These are phyloP conservation scores for Pulveroboletus frians DNA, from an alignment of 768 basidiomycete species.

Conservation along the genomic window DNA sequence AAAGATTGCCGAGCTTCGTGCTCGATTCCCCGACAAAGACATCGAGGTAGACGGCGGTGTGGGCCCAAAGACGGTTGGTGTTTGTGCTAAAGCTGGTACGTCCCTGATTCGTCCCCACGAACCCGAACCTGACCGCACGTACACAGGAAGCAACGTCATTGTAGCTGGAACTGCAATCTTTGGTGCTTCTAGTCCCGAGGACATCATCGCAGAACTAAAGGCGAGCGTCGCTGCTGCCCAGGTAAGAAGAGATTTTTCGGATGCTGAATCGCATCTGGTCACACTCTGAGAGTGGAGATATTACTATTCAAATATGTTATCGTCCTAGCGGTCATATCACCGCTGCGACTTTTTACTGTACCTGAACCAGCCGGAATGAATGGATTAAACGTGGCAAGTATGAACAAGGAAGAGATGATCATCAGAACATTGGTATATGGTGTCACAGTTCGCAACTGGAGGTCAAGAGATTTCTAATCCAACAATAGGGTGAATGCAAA, in stretches of 20 bases:
- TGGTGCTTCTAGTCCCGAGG: conserved; percentile 67
- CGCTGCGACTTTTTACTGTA: conserved; percentile 2
- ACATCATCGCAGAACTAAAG: conserved; percentile 72
- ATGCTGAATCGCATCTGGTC: not conserved
- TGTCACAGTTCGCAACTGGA: conserved; percentile 23
- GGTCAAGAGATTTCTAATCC: conserved; percentile 27
- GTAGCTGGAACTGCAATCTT: conserved; percentile 98
- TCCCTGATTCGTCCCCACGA: not conserved
- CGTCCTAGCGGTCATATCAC: conserved; percentile 15
- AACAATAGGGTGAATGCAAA: conserved; percentile 27
- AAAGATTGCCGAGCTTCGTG: conserved; percentile 87
- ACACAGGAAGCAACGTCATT: conserved; percentile 90
- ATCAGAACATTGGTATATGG: conserved; percentile 29
- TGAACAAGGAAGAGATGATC: conserved; percentile 22
- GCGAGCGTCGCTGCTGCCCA: conserved; percentile 65
- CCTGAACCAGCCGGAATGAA: conserved; percentile 16
- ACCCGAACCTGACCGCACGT: not conserved
- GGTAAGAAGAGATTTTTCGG: conserved; percentile 33
- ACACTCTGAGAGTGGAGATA: conserved; percentile 1
- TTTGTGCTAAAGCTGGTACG: conserved; percentile 85
- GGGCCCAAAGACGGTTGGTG: conserved; percentile 82
- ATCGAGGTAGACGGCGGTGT: conserved; percentile 99
- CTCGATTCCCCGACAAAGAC: conserved; percentile 87
- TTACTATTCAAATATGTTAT: conserved; percentile 28
- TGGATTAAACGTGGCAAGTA: conserved; percentile 16